Evolutionary conservation across 441 rosid genomes (phyloP).

Genomic region (Hypseocharis bilobata): DNA sequence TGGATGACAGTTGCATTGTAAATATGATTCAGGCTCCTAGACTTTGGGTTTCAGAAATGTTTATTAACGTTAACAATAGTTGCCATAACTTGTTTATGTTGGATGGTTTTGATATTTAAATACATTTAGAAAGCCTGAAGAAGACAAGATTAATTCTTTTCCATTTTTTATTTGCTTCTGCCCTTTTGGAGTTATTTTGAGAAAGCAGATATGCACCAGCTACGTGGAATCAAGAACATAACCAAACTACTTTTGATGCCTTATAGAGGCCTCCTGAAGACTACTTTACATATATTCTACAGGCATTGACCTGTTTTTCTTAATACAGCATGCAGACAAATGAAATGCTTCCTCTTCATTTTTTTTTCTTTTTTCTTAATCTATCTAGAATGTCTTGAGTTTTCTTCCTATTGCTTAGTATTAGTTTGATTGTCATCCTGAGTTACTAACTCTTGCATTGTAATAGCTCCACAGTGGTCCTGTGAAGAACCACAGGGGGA

Average conservation of each 20-base stretch:
- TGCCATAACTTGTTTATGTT: background rate
- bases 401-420: constrained; percentile 3
- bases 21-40: no score
- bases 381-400: background rate
- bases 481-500: constrained; percentile 68
- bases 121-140: background rate
- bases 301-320: background rate
- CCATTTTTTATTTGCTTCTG: background rate
- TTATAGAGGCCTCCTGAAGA: background rate
- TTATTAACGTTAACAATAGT: no score
- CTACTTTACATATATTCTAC: background rate
- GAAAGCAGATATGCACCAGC: background rate
- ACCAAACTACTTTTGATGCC: background rate
- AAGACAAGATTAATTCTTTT: background rate
- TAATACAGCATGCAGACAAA: background rate
- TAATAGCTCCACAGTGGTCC: constrained; percentile 48
- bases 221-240: background rate
- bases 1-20: no score
- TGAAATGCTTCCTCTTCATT: background rate
- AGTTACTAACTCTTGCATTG: constrained; percentile 14
- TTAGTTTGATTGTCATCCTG: background rate
- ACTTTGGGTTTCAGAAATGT: no score
- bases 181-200: background rate
- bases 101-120: background rate
- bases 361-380: background rate